These are phyloP conservation scores for Pulveroboletus sp. DNA, from an alignment of 768 basidiomycete genomes.

Conservation along the genomic window DNA sequence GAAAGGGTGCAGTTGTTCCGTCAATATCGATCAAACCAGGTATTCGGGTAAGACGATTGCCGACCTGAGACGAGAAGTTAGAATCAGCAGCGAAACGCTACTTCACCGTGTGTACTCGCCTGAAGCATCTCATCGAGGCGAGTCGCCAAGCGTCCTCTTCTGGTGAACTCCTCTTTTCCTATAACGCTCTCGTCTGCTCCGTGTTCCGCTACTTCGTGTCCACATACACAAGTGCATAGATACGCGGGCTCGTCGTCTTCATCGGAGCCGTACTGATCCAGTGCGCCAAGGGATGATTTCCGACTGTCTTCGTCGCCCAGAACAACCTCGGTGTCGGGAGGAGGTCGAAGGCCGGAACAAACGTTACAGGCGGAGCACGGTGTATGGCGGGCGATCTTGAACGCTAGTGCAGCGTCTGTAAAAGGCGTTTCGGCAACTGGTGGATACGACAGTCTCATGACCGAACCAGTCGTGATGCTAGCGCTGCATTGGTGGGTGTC, in stretches of 20 bases:
- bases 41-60: slow-evolving; percentile 14
- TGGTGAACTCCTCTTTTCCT: slow-evolving; percentile 60
- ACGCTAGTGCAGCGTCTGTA: slow-evolving; percentile 46
- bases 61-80: slow-evolving; percentile 19
- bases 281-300: slow-evolving; percentile 47
- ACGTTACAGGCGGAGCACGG: slow-evolving; percentile 59
- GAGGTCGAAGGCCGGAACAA: slow-evolving; percentile 73
- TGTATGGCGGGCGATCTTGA: slow-evolving; percentile 84
- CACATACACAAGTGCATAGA: slow-evolving; percentile 62
- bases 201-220: slow-evolving; percentile 61
- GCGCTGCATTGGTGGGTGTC: neutral
- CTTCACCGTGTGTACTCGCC: slow-evolving; percentile 38
- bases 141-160: slow-evolving; percentile 70
- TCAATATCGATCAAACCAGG: slow-evolving; percentile 15
- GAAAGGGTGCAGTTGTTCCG: slow-evolving; percentile 4
- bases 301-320: slow-evolving; percentile 43
- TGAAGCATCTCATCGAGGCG: slow-evolving; percentile 79
- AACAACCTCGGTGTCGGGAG: slow-evolving; percentile 52
- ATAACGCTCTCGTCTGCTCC: slow-evolving; percentile 58
- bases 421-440: slow-evolving; percentile 50
- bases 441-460: slow-evolving; percentile 69
- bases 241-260: slow-evolving; percentile 58
- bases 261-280: slow-evolving; percentile 68
- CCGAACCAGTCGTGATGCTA: slow-evolving; percentile 1
- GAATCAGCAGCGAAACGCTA: slow-evolving; percentile 11